Evolutionary conservation across 2,329 filamentous ascomycete species (phyloP).

Genomic region (Pseudogymnoascus sp.): DNA sequence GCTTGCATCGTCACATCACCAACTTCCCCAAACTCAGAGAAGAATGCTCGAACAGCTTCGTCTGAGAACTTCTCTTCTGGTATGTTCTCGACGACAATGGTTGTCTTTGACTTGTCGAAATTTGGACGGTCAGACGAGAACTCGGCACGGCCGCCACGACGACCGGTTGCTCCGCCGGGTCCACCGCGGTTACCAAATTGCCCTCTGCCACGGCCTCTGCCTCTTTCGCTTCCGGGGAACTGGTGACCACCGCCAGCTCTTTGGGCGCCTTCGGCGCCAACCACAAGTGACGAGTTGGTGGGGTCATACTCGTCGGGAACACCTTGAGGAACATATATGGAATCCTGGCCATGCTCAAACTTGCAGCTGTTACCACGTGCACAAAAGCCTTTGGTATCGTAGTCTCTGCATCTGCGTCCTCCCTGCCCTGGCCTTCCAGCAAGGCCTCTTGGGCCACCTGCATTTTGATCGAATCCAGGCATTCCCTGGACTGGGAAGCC

Average conservation of each 20-base stretch:
- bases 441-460: conserved; percentile 15
- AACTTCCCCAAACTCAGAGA: conserved; percentile 62
- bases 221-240: conserved; percentile 19
- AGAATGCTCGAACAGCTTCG: conserved; percentile 57
- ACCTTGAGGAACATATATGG: conserved; percentile 31
- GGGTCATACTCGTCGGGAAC: conserved; percentile 50
- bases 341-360: conserved; percentile 58
- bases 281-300: conserved; percentile 39
- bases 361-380: conserved; percentile 57
- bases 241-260: conserved; percentile 17
- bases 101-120: conserved; percentile 53
- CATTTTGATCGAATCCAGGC: conserved; percentile 29
- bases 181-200: conserved; percentile 24
- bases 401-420: conserved; percentile 52
- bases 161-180: conserved; percentile 13
- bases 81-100: conserved; percentile 70
- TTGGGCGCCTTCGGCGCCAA: conserved; percentile 19
- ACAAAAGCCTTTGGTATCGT: conserved; percentile 66
- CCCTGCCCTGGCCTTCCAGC: conserved; percentile 1
- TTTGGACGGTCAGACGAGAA: conserved; percentile 59
- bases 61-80: conserved; percentile 63
- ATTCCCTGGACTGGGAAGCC: conserved; percentile 39
- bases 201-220: conserved; percentile 28
- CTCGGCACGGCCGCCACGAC: conserved; percentile 35
- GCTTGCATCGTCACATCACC: conserved; percentile 53